Conservation (phyloP, 73 alveolate species). For the Paramecium biaurelia region DNA sequence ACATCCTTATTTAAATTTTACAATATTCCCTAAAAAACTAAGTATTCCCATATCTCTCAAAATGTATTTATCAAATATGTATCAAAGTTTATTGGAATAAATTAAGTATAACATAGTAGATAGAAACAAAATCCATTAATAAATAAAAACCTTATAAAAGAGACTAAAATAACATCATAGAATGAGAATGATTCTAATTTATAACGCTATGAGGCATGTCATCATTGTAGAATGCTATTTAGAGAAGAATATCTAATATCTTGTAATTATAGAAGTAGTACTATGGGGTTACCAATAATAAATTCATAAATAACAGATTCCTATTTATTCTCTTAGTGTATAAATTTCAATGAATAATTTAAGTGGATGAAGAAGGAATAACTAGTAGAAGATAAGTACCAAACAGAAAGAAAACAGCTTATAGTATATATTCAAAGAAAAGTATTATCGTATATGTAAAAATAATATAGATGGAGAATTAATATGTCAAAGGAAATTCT, state of each 20-base stretch:
- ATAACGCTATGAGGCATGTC: constrained; percentile 20
- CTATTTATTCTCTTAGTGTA: background rate
- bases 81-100: background rate
- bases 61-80: background rate
- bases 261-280: constrained; percentile 43
- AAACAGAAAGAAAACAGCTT: constrained; percentile 25
- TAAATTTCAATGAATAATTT: background rate
- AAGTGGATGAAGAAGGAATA: constrained; percentile 43
- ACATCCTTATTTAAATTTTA: constrained; percentile 32
- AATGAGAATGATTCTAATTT: background rate
- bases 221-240: constrained; percentile 46
- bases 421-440: constrained; percentile 12
- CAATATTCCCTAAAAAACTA: constrained; percentile 39
- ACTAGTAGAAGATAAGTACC: constrained; percentile 27
- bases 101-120: background rate
- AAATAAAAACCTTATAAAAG: background rate
- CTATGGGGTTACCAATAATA: constrained; percentile 27
- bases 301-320: constrained; percentile 34
- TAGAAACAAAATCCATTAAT: constrained; percentile 23
- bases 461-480: constrained; percentile 36
- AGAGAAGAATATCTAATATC: constrained; percentile 41
- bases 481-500: constrained; percentile 23
- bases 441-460: background rate
- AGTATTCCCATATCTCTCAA: constrained; percentile 32
- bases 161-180: background rate